Evolutionary conservation across 345 rosid species (phyloP), one percentile per base, ranked within the genome.

Genomic region (Gossypium raimondii): DNA sequence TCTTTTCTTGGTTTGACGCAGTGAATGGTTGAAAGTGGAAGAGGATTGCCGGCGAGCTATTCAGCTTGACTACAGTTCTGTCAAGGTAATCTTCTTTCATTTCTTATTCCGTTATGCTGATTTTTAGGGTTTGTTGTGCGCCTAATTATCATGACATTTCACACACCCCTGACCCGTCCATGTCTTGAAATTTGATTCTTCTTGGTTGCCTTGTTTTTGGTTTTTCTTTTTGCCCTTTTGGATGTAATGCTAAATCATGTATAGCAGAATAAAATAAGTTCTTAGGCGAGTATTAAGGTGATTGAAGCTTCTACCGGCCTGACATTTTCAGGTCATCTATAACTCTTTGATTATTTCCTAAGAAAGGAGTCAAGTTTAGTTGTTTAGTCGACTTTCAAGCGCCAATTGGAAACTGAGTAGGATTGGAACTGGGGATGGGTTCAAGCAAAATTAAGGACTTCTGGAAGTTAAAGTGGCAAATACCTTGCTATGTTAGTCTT

Each of bases 11-110:
- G 7, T 41, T 73, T 22, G 52, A 22, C 82, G 44, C 77, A 94
- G 98, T 75, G 89, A 92, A 81, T 92, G 98, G 98, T 66, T 72
- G 47, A 91, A 78, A 79, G 97, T 91, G 38, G 98, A 92, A 84
- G 90, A 83, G 76, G 98, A 92, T 79, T 87, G 93, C 78, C 81
- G 92, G 73, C 85, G 29, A 73, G 98, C 98, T n/a, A 82, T 89
- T 75, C 88, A 85, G 70, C 94, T 94, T 44, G 89, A 89, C 73
- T 83, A 80, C 73, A 81, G 61, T 78, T 89, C 94, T 9, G 84
- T 91, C 64, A 93, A 93, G 92, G 98, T 91, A 78, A 56, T 53
- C 48, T 72, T 48, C 48, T 47, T 41, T 22, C 9, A 12, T 4
- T 57, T 24, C 27, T 13, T 11, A 12, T 58, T 22, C 24, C 1